These are phyloP conservation scores for Eutypella sp. DNA, from an alignment of 2,329 filamentous ascomycete species.

Conservation along the genomic window DNA sequence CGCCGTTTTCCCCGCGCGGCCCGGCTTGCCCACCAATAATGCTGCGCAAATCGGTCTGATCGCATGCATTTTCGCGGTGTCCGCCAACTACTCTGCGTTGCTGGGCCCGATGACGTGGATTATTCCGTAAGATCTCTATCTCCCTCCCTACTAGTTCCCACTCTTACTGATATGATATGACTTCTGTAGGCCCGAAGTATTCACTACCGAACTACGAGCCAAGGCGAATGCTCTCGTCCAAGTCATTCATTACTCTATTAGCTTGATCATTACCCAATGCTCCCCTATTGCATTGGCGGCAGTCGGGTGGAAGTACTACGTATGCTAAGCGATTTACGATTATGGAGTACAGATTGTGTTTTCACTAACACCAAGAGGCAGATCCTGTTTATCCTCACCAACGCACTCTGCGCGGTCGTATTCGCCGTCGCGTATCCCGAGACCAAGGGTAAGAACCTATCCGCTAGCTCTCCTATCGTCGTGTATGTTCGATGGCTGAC, in stretches of 20 bases:
- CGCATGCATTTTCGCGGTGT: constrained; percentile 36
- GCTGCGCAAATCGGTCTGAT: constrained; percentile 34
- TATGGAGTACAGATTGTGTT: neutral
- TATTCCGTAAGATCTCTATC: constrained; percentile 29
- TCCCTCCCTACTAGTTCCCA: neutral
- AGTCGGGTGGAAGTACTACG: constrained; percentile 38
- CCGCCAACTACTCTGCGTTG: constrained; percentile 32
- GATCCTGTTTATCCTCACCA: constrained; percentile 35
- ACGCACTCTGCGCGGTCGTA: constrained; percentile 30
- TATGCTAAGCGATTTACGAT: constrained; percentile 8
- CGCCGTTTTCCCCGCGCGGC: constrained; percentile 30
- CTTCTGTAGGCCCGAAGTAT: constrained; percentile 32
- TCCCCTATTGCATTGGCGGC: constrained; percentile 34
- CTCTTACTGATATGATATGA: neutral
- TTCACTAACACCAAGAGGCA: constrained; percentile 2
- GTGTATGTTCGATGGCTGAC: constrained; percentile 4
- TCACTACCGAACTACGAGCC: constrained; percentile 34
- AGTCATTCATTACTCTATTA: constrained; percentile 36
- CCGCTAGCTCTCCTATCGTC: neutral
- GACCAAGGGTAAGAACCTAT: constrained; percentile 27
- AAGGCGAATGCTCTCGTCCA: constrained; percentile 37
- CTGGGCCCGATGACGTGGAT: constrained; percentile 39
- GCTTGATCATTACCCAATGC: constrained; percentile 35
- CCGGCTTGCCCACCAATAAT: constrained; percentile 31
- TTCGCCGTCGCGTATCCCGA: constrained; percentile 34